Percentiles rank a stretch among this genome's conserved stretches.
phyloP scores from a whole-genome alignment of 371 early-diverging fungal species.

The Funneliformis caledonium region DNA sequence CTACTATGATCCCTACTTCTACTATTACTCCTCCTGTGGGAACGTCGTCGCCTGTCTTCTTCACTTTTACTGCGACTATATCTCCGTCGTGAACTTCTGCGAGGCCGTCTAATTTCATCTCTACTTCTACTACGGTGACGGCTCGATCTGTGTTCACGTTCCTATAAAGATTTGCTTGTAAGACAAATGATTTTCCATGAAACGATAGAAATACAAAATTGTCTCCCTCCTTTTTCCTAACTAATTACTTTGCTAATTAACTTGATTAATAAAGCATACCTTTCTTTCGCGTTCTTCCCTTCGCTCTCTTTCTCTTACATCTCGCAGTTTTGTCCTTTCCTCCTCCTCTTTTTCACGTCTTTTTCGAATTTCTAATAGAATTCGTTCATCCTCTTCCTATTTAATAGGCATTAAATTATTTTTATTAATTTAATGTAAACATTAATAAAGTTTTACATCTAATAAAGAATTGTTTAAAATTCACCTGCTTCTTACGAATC shows the following conservation, averaged over 20 bases:
- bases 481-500: slow-evolving; percentile 56
- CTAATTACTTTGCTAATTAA: background rate
- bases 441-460: background rate
- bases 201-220: slow-evolving; percentile 14
- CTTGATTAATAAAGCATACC: slow-evolving; percentile 8
- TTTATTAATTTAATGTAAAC: background rate
- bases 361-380: slow-evolving; percentile 41
- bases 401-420: background rate
- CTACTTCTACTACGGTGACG: slow-evolving; percentile 42
- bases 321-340: slow-evolving; percentile 44
- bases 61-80: slow-evolving; percentile 40
- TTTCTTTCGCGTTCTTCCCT: slow-evolving; percentile 42
- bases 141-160: slow-evolving; percentile 10
- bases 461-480: background rate
- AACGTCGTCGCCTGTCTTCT: slow-evolving; percentile 18
- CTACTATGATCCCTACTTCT: background rate
- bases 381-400: slow-evolving; percentile 45
- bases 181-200: slow-evolving; percentile 21
- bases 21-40: slow-evolving; percentile 17
- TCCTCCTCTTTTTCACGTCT: slow-evolving; percentile 47
- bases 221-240: background rate
- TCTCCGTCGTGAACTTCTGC: slow-evolving; percentile 41
- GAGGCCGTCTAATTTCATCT: slow-evolving; percentile 41
- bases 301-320: slow-evolving; percentile 45
- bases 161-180: slow-evolving; percentile 28